Evolutionary conservation across 257 asterid species (phyloP), one percentile per base, ranked within the genome.

Genomic region (Parsonsia alboflavescens): DNA sequence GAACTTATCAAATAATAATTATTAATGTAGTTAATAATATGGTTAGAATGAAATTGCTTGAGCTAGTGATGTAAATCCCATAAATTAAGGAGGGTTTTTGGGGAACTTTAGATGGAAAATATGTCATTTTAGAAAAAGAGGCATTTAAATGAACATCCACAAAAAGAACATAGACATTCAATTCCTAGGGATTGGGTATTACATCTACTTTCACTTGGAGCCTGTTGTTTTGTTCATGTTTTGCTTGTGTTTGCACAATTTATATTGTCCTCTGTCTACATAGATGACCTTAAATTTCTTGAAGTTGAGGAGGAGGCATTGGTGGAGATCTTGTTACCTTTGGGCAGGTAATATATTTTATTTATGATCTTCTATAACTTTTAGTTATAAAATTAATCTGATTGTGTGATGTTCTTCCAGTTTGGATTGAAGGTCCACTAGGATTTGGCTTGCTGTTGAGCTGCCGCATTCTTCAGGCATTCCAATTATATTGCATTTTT

Each of bases 361-460:
- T 52, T 22, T 24, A 52, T 70, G 57, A 57, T 30, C 61, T 44
- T 73, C 49, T 50, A 7, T 5, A 24, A 53, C 61, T 64, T 49
- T 80, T 56, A 49, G 66, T 72, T 79, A 39, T 1, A 72, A 76
- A 69, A 73, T 64, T 74, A 56, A 58, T 71, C 81, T 81, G 59
- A 71, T 85, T 52, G 70, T 57, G 66, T 82, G 61, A 13, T 78
- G 78, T 82, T 75, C 74, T 83, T 80, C 72, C 93, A 92, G 97
- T 87, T 80, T 92, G 97, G 96, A 77, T 89, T 30, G 97, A 92
- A 84, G 97, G 96, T 81, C 92, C 96, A 45, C 84, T 90, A 56
- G 97, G 97, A 78, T 92, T 92, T 85, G 97, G 97, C 76, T 83
- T 92, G 92, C 89, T 92, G 84, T 80, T 92, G 91, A 80, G 96